Evolutionary conservation across 192 early-diverging fungal genomes (phyloP).

Genomic region (Phycomyces blakesleeanus): DNA sequence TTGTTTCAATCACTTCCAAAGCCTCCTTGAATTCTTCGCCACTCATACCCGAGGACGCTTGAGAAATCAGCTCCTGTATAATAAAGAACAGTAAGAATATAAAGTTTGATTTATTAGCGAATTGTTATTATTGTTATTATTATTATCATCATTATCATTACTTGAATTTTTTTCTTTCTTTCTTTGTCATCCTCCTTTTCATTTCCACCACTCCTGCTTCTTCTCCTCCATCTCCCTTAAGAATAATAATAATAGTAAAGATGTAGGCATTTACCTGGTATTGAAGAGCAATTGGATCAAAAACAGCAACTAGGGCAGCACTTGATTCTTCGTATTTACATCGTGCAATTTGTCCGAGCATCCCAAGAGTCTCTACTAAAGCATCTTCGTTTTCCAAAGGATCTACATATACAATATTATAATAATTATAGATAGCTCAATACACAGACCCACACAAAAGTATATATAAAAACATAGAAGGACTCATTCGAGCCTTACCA

Average conservation of each 20-base stretch:
- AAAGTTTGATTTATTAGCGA: neutral
- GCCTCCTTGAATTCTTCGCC: slow-evolving; percentile 42
- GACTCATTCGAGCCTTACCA: no score
- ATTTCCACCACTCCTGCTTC: no score
- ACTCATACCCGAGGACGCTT: slow-evolving; percentile 2
- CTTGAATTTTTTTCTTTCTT: no score
- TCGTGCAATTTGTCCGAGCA: slow-evolving; percentile 66
- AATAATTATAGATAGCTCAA: no score
- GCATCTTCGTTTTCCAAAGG: slow-evolving; percentile 66
- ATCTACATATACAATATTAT: no score
- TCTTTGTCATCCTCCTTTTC: neutral
- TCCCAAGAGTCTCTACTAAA: slow-evolving; percentile 62
- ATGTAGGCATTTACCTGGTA: slow-evolving; percentile 60
- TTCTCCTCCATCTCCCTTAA: no score
- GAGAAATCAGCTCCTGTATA: slow-evolving; percentile 16
- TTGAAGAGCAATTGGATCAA: slow-evolving; percentile 60
- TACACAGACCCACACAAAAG: no score
- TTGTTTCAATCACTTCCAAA: slow-evolving; percentile 52
- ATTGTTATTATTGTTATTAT: neutral
- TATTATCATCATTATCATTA: no score
- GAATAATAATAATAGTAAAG: slow-evolving; percentile 18
- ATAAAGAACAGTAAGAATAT: neutral
- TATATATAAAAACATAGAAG: no score
- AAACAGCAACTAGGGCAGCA: slow-evolving; percentile 42
- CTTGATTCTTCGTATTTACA: slow-evolving; percentile 63